These are phyloP conservation scores for Prunus salicina DNA, from an alignment of 306 rosid genomes.

Conservation along the genomic window DNA sequence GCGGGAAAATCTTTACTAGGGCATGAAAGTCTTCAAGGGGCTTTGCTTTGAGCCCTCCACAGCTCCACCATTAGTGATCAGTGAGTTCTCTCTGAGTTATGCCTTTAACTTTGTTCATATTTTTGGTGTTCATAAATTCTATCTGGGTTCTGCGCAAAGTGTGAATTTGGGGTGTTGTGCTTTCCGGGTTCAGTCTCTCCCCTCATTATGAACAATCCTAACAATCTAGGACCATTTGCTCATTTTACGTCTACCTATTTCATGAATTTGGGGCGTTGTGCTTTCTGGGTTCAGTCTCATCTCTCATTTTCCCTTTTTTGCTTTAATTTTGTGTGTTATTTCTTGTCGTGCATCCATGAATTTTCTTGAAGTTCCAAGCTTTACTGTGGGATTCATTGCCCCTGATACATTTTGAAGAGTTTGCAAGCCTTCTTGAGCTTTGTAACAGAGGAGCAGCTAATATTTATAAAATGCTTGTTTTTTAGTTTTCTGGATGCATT, in stretches of 20 bases:
- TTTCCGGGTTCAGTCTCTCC: slow-evolving; percentile 26
- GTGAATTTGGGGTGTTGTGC: slow-evolving; percentile 1
- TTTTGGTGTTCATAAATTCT: slow-evolving; percentile 18
- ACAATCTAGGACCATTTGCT: slow-evolving; percentile 26
- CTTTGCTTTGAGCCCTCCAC: slow-evolving; percentile 42
- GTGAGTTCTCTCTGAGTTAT: slow-evolving; percentile 41
- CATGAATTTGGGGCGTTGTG: slow-evolving; percentile 22
- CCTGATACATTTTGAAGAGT: background rate
- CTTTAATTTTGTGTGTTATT: slow-evolving; percentile 12
- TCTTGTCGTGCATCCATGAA: slow-evolving; percentile 3
- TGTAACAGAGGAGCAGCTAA: background rate
- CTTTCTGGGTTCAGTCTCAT: slow-evolving; percentile 4
- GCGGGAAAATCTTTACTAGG: slow-evolving; percentile 53
- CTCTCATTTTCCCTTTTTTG: slow-evolving; percentile 11
- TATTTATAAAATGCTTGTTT: background rate
- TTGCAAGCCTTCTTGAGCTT: background rate
- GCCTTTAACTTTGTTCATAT: slow-evolving; percentile 11
- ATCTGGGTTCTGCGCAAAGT: slow-evolving; percentile 22
- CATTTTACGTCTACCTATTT: slow-evolving; percentile 19
- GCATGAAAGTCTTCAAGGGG: slow-evolving; percentile 61
- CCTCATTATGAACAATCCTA: slow-evolving; percentile 16
- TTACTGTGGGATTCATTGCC: background rate
- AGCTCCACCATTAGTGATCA: slow-evolving; percentile 68
- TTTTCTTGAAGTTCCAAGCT: slow-evolving; percentile 17
- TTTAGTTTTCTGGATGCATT: slow-evolving; percentile 2